phyloP scores from a whole-genome alignment of 2,329 filamentous ascomycete genomes.

The Aspergillus ibericus region DNA sequence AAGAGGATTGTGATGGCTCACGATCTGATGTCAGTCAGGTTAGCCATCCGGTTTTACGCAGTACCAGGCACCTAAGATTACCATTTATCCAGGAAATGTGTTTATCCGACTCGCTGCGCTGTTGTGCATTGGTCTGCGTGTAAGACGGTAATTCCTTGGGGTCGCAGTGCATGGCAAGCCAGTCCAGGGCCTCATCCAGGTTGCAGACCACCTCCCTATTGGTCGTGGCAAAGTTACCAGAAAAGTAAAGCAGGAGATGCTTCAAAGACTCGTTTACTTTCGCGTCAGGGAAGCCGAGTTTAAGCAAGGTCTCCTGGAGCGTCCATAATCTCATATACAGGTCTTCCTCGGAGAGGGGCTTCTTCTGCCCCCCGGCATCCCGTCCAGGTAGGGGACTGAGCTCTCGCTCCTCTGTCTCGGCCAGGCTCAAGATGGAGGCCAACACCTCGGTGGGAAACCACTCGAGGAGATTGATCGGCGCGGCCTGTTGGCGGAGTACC shows the following conservation, averaged over 20 bases:
- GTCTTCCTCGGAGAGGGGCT: constrained; percentile 68
- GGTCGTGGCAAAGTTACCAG: constrained; percentile 55
- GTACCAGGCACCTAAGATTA: constrained; percentile 24
- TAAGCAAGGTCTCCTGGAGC: constrained; percentile 69
- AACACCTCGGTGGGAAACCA: constrained; percentile 81
- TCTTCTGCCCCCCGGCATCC: constrained; percentile 32
- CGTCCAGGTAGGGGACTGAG: constrained; percentile 33
- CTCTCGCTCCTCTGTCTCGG: constrained; percentile 42
- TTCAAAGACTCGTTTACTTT: constrained; percentile 65
- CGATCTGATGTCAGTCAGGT: constrained; percentile 35
- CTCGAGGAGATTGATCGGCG: constrained; percentile 68
- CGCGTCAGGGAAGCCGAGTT: constrained; percentile 66
- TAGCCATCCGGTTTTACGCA: constrained; percentile 23
- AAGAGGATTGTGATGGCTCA: constrained; percentile 30
- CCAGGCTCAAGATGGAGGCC: constrained; percentile 71
- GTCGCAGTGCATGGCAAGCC: constrained; percentile 77
- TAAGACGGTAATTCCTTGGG: constrained; percentile 71
- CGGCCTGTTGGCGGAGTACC: constrained; percentile 75
- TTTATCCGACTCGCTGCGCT: constrained; percentile 32
- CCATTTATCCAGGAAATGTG: constrained; percentile 39
- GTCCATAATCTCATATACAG: constrained; percentile 80
- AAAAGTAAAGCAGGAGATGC: constrained; percentile 66
- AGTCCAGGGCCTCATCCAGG: constrained; percentile 82
- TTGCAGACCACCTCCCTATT: constrained; percentile 75
- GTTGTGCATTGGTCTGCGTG: constrained; percentile 47